Evolutionary conservation across 768 basidiomycete species (phyloP).

Genomic region (Lentinula sp.): DNA sequence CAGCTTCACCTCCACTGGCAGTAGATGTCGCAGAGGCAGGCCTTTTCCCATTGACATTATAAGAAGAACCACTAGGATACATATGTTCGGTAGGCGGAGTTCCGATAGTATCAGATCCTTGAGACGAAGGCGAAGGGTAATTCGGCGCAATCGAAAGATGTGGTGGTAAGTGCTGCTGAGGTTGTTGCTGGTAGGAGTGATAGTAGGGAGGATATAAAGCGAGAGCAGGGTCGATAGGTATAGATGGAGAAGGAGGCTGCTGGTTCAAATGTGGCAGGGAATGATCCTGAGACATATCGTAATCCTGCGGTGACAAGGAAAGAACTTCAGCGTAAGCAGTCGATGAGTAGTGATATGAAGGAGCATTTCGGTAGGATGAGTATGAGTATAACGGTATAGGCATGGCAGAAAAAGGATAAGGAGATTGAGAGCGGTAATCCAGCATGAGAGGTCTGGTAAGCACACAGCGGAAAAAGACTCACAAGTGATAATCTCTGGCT

Average conservation of each 20-base stretch:
- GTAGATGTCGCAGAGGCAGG: constrained; percentile 46
- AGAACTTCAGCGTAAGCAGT: constrained; percentile 1
- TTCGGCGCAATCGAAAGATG: constrained; percentile 51
- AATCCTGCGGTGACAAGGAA: constrained; percentile 33
- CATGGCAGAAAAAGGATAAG: constrained; percentile 1
- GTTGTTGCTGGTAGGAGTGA: constrained; percentile 36
- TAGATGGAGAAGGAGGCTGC: constrained; percentile 51
- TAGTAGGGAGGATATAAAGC: constrained; percentile 66
- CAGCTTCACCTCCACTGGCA: constrained; percentile 28
- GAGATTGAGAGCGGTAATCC: background rate
- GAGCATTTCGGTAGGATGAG: background rate
- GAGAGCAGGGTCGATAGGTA: constrained; percentile 67
- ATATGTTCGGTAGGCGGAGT: constrained; percentile 65
- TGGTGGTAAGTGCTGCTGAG: constrained; percentile 41
- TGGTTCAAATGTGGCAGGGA: constrained; percentile 31
- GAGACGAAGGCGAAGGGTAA: constrained; percentile 76
- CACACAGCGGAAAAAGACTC: background rate
- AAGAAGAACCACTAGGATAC: constrained; percentile 35
- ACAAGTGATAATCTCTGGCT: background rate
- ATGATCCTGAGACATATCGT: constrained; percentile 36
- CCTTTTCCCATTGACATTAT: constrained; percentile 60
- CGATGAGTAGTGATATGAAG: background rate
- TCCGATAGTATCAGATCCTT: constrained; percentile 70
- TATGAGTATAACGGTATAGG: background rate
- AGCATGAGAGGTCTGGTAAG: background rate